Base-by-base conservation (phyloP, 768 basidiomycete species). In the Termitomyces sp. region DNA sequence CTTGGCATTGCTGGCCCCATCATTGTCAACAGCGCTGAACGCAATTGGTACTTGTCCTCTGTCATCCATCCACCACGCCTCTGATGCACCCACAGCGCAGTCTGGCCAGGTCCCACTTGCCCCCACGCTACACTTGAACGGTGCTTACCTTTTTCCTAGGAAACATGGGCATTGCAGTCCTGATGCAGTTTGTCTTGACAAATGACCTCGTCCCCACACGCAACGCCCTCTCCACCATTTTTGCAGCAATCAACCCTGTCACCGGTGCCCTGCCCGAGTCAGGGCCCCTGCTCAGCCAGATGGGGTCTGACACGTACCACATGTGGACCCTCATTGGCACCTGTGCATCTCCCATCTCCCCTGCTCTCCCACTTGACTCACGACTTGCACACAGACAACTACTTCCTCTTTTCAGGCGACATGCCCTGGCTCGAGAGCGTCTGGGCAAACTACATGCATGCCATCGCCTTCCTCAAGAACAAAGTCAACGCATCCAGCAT, bases 161-260 rank as follows among this genome's bases (percentile, higher is more conserved):
- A 36, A 83, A 85, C 63, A 84, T 84, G 83, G 83, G 83, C 13
- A 81, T 85, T 33, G 83, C 82, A 0, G 82, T 83, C 8, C 81
- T 82, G 0, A 77, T 82, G 1, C 78, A 81, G 63, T 84, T 85
- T 59, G 83, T 85, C 0, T 84, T 82, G 0, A 85, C 83, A 0
- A 80, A 80, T 60, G 83, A 84, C 60, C 75, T 85, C 4, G 58
- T 82, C 2, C 79, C 82, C 0, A 82, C 82, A 0, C 72, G 75
- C 18, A 84, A 84, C 59, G 82, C 83, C 0, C 73, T 85, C 4
- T 75, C 79, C 1, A 84, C 82, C 1, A 82, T 83, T 81, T 83
- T 83, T 61, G 72, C 80, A 3, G 73, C 74, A 2, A 78, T 81
- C 57, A 75, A 83, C 54, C 77, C 82, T 0, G 63, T 30, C 16